These are phyloP conservation scores for Cornus florida DNA, from an alignment of 148 eudicot genomes.

Conservation along the genomic window DNA sequence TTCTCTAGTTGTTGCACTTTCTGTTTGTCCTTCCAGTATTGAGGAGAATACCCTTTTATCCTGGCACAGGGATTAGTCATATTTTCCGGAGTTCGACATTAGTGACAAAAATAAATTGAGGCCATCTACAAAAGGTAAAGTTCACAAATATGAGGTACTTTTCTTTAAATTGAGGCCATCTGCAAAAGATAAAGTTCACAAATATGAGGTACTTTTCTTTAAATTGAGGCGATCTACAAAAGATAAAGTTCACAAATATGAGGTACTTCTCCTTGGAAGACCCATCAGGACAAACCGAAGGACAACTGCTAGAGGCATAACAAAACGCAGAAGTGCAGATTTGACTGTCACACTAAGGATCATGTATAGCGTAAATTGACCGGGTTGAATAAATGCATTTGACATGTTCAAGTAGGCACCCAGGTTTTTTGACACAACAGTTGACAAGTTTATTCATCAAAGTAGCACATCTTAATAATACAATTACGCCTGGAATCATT, in stretches of 20 bases:
- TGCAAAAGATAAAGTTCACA: background rate
- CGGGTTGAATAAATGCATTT: background rate
- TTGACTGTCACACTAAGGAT: background rate
- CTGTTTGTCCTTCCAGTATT: constrained; percentile 28
- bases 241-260: background rate
- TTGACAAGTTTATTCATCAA: background rate
- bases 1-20: constrained; percentile 15
- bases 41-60: constrained; percentile 37
- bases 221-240: no score
- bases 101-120: constrained; percentile 9
- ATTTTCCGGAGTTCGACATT: background rate
- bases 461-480: background rate
- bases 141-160: background rate
- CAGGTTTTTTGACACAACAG: background rate
- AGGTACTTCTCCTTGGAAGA: background rate
- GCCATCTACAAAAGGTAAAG: background rate
- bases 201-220: background rate
- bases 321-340: constrained; percentile 2
- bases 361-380: background rate
- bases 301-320: background rate
- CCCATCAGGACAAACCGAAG: background rate
- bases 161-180: background rate
- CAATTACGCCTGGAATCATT: background rate
- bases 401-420: constrained; percentile 4
- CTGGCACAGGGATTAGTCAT: constrained; percentile 26